Percentiles rank a stretch among this genome's conserved stretches.
phyloP scores from a whole-genome alignment of 2,329 filamentous ascomycete species.

The Tympanopsis confertula region DNA sequence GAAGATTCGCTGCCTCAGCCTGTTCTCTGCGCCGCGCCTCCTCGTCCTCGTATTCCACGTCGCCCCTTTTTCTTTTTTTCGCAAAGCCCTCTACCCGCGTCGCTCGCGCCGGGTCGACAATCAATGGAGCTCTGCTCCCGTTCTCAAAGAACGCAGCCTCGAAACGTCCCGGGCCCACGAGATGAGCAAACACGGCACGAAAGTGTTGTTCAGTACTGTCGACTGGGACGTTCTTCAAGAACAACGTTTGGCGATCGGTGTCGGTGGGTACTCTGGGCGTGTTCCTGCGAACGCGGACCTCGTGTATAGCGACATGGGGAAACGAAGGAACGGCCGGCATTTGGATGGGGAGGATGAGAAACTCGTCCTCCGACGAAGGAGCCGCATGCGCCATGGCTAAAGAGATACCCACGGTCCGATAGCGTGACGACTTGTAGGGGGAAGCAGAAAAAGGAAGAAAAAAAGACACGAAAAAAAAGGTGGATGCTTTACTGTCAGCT shows the following conservation, averaged over 20 bases:
- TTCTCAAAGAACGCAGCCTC: slow-evolving; percentile 68
- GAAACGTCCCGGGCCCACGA: slow-evolving; percentile 68
- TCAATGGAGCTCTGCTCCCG: slow-evolving; percentile 28
- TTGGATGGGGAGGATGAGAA: slow-evolving; percentile 56
- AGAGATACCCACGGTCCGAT: too few relatives aligned
- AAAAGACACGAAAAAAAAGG: background rate
- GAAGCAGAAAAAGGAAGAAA: background rate
- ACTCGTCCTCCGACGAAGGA: slow-evolving; percentile 37
- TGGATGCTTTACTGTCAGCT: background rate
- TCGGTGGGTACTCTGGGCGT: slow-evolving; percentile 65
- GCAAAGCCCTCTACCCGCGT: slow-evolving; percentile 23
- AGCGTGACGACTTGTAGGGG: too few relatives aligned
- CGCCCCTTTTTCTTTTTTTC: slow-evolving; percentile 38
- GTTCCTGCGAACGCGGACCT: slow-evolving; percentile 78
- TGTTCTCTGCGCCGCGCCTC: slow-evolving; percentile 38
- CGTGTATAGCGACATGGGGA: slow-evolving; percentile 56
- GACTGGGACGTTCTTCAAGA: slow-evolving; percentile 78
- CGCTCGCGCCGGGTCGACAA: slow-evolving; percentile 31
- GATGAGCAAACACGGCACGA: slow-evolving; percentile 59
- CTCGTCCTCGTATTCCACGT: slow-evolving; percentile 23
- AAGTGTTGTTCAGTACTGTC: slow-evolving; percentile 73
- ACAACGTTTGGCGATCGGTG: slow-evolving; percentile 69
- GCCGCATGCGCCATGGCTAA: too few relatives aligned
- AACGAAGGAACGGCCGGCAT: slow-evolving; percentile 54
- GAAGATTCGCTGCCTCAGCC: slow-evolving; percentile 50